Evolutionary conservation across 192 early-diverging fungal genomes (phyloP).

Genomic region (Coemansia nantahalensis): DNA sequence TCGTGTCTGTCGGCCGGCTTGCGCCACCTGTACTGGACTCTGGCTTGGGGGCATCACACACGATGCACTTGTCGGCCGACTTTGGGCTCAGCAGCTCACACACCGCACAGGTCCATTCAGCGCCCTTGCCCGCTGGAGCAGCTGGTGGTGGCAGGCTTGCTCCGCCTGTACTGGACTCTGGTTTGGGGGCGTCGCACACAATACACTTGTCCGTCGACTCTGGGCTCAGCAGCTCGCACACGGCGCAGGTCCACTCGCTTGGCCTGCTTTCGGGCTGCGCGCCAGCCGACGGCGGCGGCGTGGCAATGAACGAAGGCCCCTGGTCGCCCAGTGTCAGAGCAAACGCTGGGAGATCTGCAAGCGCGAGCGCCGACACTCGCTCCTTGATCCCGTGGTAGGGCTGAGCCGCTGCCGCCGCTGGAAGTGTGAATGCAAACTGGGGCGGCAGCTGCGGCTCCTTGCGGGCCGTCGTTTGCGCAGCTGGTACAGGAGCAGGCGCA

Average conservation of each 20-base stretch:
- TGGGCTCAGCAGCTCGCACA: slow-evolving; percentile 23
- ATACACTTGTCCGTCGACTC: slow-evolving; percentile 7
- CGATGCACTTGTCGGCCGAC: slow-evolving; percentile 10
- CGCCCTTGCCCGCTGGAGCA: no score
- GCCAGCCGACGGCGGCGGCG: not conserved
- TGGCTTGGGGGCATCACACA: slow-evolving; percentile 21
- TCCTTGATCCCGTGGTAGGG: slow-evolving; percentile 1
- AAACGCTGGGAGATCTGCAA: slow-evolving; percentile 22
- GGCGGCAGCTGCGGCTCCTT: slow-evolving; percentile 3
- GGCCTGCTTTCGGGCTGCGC: not conserved
- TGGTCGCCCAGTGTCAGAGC: slow-evolving; percentile 2
- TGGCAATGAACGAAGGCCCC: not conserved
- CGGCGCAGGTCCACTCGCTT: slow-evolving; percentile 16
- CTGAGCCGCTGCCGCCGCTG: not conserved
- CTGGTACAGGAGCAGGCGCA: no score
- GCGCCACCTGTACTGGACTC: not conserved
- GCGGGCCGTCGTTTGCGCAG: slow-evolving; percentile 1
- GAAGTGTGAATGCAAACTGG: slow-evolving; percentile 12
- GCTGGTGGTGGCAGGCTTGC: no score
- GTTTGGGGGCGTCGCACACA: slow-evolving; percentile 22
- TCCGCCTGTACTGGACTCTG: not conserved
- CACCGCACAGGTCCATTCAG: slow-evolving; percentile 19
- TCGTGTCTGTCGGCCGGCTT: no score
- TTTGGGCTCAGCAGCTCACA: slow-evolving; percentile 21
- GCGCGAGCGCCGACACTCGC: slow-evolving; percentile 3